Conservation (phyloP, 2,329 filamentous ascomycete genomes). For the Setomelanomma holmii region DNA sequence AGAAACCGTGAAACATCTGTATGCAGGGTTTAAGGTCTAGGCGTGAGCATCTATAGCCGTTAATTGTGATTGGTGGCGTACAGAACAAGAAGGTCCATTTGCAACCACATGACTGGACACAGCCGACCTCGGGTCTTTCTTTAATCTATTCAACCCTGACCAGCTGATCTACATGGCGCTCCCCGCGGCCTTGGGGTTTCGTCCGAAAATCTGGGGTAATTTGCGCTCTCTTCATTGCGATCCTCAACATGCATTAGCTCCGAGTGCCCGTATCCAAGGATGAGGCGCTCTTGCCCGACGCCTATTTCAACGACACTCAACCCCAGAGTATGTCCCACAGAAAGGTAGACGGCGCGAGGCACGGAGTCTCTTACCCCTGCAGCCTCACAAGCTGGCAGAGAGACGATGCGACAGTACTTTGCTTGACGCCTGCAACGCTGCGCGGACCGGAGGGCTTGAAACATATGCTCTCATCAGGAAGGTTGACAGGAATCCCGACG, state of each 20-base stretch:
- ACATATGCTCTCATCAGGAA: slow-evolving; percentile 16
- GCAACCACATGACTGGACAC: slow-evolving; percentile 29
- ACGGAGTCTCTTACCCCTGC: slow-evolving; percentile 8
- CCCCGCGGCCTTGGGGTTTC: slow-evolving; percentile 11
- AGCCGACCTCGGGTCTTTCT: slow-evolving; percentile 10
- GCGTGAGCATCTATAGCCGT: not conserved
- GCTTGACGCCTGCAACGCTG: slow-evolving; percentile 4
- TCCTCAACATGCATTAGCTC: slow-evolving; percentile 29
- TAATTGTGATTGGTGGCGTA: slow-evolving; percentile 13
- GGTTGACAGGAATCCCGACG: slow-evolving; percentile 10
- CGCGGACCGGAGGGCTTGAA: slow-evolving; percentile 5
- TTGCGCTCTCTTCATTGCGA: slow-evolving; percentile 14
- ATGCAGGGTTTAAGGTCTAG: not conserved
- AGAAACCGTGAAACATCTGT: not conserved
- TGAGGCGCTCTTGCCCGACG: slow-evolving; percentile 14
- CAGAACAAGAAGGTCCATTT: slow-evolving; percentile 20
- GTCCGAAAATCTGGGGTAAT: slow-evolving; percentile 20
- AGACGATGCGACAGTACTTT: slow-evolving; percentile 5
- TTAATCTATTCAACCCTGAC: slow-evolving; percentile 28
- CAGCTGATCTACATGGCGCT: slow-evolving; percentile 32
- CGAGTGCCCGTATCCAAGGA: slow-evolving; percentile 18
- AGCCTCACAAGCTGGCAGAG: not conserved
- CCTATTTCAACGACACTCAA: slow-evolving; percentile 21
- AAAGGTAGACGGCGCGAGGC: not conserved
- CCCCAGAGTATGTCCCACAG: slow-evolving; percentile 1